Evolutionary conservation across 2,329 filamentous ascomycete species (phyloP), one percentile per base, ranked within the genome.

Genomic region (Venturia oleaginea): DNA sequence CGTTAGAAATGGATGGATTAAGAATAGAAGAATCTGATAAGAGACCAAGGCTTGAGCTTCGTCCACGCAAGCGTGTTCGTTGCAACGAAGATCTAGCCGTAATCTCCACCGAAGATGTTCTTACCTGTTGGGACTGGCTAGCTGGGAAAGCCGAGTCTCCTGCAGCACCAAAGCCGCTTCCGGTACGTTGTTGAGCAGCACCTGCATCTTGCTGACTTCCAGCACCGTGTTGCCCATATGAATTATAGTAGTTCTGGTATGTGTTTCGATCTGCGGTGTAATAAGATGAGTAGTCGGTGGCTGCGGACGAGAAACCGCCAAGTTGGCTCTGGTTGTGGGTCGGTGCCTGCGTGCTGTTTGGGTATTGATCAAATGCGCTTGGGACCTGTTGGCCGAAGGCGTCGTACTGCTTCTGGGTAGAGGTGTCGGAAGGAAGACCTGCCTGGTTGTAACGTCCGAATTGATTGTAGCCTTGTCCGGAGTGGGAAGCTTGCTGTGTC

Each of bases 341-440:
- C 66, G 88, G 87, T 66, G 80, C 78, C 66, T 81, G 81, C 60
- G 78, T 74, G 27, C 81, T 78, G 63, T 79, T 72, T 46, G 76
- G 75, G 68, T 80, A 82, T 62, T 71, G 71, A 59, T 81, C 80
- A 69, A 76, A 81, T 63, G 78, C 76, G 67, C 70, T 77, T 37
- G 75, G 76, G 62, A 79, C 78, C 73, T 92, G 90, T 73, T 92
- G 90, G 69, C 83, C 85, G 74, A 96, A 97, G 0, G 90, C 85
- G 73, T 97, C 93, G 76, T 92, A 92, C 2, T 89, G 85, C 80
- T 97, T 97, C 76, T 91, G 89, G 4, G 81, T 78, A 64, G 84
- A 80, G 24, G 82, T 77, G 64, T 91, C 88, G 65, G 86, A 74
- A 57, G 51, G 51, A 34, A 57, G 51, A 63, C 80, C 80, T 63